Evolutionary conservation across 371 early-diverging fungal species (phyloP).

Genomic region (Rhizopus microsporus): DNA sequence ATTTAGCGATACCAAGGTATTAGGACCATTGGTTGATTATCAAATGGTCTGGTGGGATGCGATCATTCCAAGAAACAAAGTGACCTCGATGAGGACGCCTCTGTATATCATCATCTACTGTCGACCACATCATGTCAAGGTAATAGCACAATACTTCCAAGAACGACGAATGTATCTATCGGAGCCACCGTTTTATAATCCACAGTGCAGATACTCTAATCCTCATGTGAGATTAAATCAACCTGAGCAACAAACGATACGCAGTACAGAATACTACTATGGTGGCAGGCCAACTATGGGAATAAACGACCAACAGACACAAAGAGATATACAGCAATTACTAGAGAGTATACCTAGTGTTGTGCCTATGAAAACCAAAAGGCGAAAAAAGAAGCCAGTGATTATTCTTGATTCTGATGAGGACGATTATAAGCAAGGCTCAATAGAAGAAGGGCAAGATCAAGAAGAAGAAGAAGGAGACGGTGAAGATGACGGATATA

Average conservation of each 20-base stretch:
- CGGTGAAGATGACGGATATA: conserved; percentile 19
- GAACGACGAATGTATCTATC: conserved; percentile 18
- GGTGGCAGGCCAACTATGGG: not conserved
- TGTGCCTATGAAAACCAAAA: conserved; percentile 16
- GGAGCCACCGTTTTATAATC: conserved; percentile 44
- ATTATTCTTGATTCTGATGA: conserved; percentile 15
- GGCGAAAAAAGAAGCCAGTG: not conserved
- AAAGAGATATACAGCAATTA: conserved; percentile 37
- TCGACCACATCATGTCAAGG: conserved; percentile 16
- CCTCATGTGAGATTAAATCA: conserved; percentile 19
- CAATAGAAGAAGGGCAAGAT: not conserved
- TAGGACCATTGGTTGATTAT: conserved; percentile 46
- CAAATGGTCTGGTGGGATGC: conserved; percentile 50
- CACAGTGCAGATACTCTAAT: conserved; percentile 35
- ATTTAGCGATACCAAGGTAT: conserved; percentile 42
- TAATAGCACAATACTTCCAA: conserved; percentile 21
- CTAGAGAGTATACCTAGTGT: conserved; percentile 44
- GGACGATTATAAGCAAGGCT: conserved; percentile 9
- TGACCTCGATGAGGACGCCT: conserved; percentile 34
- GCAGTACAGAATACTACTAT: not conserved
- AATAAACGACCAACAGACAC: conserved; percentile 16
- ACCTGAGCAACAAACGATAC: not conserved
- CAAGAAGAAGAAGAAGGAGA: conserved; percentile 11
- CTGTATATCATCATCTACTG: conserved; percentile 46
- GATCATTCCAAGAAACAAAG: conserved; percentile 44